Base-by-base conservation (phyloP, 2,329 filamentous ascomycete genomes). In the Colletotrichum agaves region DNA sequence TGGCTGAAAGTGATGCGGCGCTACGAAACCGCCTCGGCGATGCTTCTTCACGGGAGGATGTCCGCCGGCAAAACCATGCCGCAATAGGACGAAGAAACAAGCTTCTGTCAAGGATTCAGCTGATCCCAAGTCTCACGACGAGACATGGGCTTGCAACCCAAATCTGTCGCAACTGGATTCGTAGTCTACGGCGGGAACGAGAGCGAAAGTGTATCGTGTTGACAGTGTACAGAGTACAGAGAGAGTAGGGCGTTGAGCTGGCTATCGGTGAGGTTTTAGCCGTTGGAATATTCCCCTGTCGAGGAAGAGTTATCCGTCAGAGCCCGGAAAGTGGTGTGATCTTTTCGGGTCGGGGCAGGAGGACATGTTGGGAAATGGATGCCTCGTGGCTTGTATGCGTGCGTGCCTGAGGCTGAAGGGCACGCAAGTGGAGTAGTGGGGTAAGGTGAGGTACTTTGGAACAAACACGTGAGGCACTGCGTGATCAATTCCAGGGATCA, bases 301-400 rank as follows among this genome's bases (percentile, higher is more conserved):
- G 12, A 37, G 19, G 12, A 15, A 37, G 19, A 15, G 19, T 23
- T 49, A 21, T 31, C 63, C 63, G 49, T 44, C 57, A 56, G 35
- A 62, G 49, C 50, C 63, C 59, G 59, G 59, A 66, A 67, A 63
- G 63, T 67, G 63, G 63, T 67, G 63, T 67, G 63, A 67, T 67
- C 63, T 67, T 39, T 57, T 19, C 43, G 59, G 43, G n/a, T 31
- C 33, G 59, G 33, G 50, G 49, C 39, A 58, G 5, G 12, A 21
- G 39, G 43, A 47, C 56, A 6, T 15, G 23, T 66, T 19, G 63
- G 49, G 35, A 21, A 19, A 23, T 62, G 21, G 41, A 19, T 61
- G 35, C 19, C 44, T 46, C 23, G 39, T 11, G 4, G 5, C 3
- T 23, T 15, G 7, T 15, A 23, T 1, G 43, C 23, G 15, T 27